Evolutionary conservation across 2,329 filamentous ascomycete species (phyloP).

Genomic region (Cercospora janseana): DNA sequence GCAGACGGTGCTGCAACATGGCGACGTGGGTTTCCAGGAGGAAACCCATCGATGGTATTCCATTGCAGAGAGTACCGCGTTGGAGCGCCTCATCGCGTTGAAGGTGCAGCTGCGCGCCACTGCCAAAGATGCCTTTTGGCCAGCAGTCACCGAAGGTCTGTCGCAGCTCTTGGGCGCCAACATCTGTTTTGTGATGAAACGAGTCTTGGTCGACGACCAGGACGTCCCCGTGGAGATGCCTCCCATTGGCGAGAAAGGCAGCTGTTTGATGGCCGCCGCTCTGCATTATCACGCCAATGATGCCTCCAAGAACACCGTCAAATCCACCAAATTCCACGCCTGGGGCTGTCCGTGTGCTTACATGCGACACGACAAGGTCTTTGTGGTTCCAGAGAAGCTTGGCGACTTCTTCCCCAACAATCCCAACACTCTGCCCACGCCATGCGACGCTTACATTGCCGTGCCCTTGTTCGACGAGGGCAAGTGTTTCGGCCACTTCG

Average conservation of each 20-base stretch:
- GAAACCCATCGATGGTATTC: conserved; percentile 29
- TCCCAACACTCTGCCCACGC: conserved; percentile 59
- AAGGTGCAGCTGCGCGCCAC: conserved; percentile 56
- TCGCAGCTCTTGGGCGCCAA: conserved; percentile 63
- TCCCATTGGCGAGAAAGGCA: conserved; percentile 59
- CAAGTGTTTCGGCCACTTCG: conserved; percentile 68
- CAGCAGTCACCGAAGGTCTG: conserved; percentile 61
- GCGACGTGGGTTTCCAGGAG: conserved; percentile 29
- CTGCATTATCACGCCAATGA: conserved; percentile 63
- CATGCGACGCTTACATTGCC: conserved; percentile 65
- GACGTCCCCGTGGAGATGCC: conserved; percentile 60
- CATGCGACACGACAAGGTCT: conserved; percentile 71
- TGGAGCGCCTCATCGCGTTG: conserved; percentile 59
- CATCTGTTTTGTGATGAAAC: conserved; percentile 66
- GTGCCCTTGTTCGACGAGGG: conserved; percentile 64
- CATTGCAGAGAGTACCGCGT: conserved; percentile 58
- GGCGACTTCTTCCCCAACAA: conserved; percentile 59
- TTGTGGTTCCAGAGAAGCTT: conserved; percentile 63
- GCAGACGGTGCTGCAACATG: conserved; percentile 28
- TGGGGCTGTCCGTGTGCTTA: conserved; percentile 65
- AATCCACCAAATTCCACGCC: conserved; percentile 63
- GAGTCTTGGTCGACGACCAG: conserved; percentile 60
- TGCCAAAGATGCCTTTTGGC: conserved; percentile 63
- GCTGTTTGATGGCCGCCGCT: conserved; percentile 63
- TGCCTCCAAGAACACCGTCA: conserved; percentile 53